A percentile compares a stretch with the other conserved stretches of the same genome.
Conservation (phyloP, 179 eudicot genomes). For the Spinacia oleracea region DNA sequence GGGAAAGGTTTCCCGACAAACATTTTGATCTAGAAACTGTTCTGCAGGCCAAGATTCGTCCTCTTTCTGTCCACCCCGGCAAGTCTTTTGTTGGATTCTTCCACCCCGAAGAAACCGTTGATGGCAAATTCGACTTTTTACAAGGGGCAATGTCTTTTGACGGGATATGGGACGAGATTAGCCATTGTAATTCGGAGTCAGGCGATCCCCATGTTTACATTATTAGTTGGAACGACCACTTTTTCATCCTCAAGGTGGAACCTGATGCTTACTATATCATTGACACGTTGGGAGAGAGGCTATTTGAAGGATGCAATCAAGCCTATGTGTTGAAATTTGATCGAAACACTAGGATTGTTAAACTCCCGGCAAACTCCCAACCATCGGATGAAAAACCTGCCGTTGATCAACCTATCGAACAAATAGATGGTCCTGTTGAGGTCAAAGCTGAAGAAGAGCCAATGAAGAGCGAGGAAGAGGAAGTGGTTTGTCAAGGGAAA, state of each 20-base stretch:
- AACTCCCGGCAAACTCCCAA: constrained; percentile 35
- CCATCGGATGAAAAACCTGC: constrained; percentile 36
- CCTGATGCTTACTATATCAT: constrained; percentile 71
- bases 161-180: constrained; percentile 79
- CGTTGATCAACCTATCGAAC: constrained; percentile 30
- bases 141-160: constrained; percentile 84
- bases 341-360: constrained; percentile 44
- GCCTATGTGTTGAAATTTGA: constrained; percentile 83
- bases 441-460: constrained; percentile 21
- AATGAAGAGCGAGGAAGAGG: constrained; percentile 28
- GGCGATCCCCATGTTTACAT: constrained; percentile 49
- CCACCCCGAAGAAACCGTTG: constrained; percentile 62
- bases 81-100: constrained; percentile 76
- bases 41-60: constrained; percentile 65
- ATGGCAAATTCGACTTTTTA: constrained; percentile 67
- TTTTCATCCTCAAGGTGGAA: constrained; percentile 74
- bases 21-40: constrained; percentile 87
- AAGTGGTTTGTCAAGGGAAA: constrained; percentile 58
- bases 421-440: constrained; percentile 20
- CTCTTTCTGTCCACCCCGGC: constrained; percentile 55
- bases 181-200: constrained; percentile 29
- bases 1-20: constrained; percentile 73
- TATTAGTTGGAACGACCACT: constrained; percentile 89
- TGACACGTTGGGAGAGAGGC: constrained; percentile 88
- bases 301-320: constrained; percentile 79